These are phyloP conservation scores for Penicillium argentinense DNA, from an alignment of 495 filamentous ascomycete species.

Conservation along the genomic window DNA sequence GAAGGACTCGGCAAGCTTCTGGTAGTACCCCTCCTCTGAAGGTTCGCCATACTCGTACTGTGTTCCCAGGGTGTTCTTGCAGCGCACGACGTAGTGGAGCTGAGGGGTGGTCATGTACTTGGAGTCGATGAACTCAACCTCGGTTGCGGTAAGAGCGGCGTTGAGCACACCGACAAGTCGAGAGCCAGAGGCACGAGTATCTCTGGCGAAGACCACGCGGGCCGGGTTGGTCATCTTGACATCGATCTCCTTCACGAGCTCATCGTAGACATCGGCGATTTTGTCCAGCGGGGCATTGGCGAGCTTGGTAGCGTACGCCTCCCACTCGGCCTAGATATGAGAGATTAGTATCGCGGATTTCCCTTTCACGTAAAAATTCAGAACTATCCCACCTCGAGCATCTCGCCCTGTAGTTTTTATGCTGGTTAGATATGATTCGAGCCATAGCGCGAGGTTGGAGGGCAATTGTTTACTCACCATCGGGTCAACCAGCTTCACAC, in stretches of 20 bases:
- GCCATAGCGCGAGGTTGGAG: background rate
- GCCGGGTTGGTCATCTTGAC: slow-evolving; percentile 69
- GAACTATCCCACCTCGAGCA: slow-evolving; percentile 70
- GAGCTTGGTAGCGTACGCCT: slow-evolving; percentile 78
- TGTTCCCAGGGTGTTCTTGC: slow-evolving; percentile 85
- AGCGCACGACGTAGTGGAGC: slow-evolving; percentile 92
- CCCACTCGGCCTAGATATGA: slow-evolving; percentile 68
- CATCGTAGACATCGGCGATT: slow-evolving; percentile 71
- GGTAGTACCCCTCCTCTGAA: slow-evolving; percentile 89
- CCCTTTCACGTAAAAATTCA: background rate
- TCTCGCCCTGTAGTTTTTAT: slow-evolving; percentile 66
- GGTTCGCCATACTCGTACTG: slow-evolving; percentile 81
- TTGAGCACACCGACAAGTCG: slow-evolving; percentile 74
- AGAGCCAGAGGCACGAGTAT: slow-evolving; percentile 89
- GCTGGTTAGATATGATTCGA: slow-evolving; percentile 1
- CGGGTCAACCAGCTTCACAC: slow-evolving; percentile 96
- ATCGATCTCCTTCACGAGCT: slow-evolving; percentile 68
- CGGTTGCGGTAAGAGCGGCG: slow-evolving; percentile 72
- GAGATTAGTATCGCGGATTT: slow-evolving; percentile 7
- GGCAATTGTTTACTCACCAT: slow-evolving; percentile 56
- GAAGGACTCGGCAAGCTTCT: slow-evolving; percentile 83
- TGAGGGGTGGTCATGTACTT: slow-evolving; percentile 92
- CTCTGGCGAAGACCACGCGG: slow-evolving; percentile 84
- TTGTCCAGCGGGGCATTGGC: slow-evolving; percentile 79
- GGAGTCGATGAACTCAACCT: slow-evolving; percentile 72